Base-by-base conservation (phyloP, 805 yeast genomes). In the Candida quercuum region DNA sequence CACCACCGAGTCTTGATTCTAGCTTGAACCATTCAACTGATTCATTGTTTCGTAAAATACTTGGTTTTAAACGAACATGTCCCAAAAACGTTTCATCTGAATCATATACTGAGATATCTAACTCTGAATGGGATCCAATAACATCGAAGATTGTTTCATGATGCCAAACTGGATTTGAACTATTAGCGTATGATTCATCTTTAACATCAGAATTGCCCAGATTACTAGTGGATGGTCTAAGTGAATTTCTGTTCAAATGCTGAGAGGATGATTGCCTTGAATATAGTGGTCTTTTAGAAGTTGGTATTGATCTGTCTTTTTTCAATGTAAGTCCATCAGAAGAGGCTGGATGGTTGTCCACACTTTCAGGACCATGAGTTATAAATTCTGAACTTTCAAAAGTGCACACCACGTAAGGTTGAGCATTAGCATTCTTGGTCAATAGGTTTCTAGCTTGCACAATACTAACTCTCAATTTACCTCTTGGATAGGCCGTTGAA, bases 61-160 rank as follows among this genome's bases (percentile, higher is more conserved):
- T 70, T 20, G 96, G 96, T 35, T 67, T 70, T 36, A 87, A 67
- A 48, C 86, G 69, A 14, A 84, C 81, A 52, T 85, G 93, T 20
- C 99, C 99, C 51, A 91, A 66, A 51, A 89, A 91, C 35, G 78
- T 72, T 56, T 91, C 97, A 54, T 83, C 83, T 7, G 88, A 80
- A 60, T 91, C 99, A 63, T 91, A 93, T 23, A 93, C 79, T n/a
- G 93, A 83, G 37, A 93, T 78, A 53, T 87, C 95, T 43, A 93
- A 69, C 56, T 85, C 94, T 2, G 95, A 81, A 49, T 73, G 78
- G 29, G 82, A 78, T 14, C 91, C 94, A 28, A 87, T 76, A 32
- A 93, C 96, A 59, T 91, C 99, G 56, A 93, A 91, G 11, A 78
- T 77, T 12, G 97, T 91, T 57, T 87, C 87, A 60, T 89, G 96